Conservation (phyloP, 805 yeast species). For the Nematodospora valgi region DNA sequence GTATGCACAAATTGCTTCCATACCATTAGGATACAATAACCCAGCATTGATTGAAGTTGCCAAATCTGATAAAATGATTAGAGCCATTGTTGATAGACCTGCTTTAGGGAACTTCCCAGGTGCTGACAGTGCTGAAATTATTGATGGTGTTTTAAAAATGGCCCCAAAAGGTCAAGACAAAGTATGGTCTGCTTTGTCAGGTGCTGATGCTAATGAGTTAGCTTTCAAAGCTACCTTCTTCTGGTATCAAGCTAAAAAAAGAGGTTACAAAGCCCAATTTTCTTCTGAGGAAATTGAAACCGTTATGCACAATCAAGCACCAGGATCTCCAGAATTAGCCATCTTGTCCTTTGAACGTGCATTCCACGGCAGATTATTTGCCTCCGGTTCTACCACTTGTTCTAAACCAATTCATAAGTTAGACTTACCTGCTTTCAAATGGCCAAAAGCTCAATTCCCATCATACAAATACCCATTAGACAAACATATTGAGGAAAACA, state of each 20-base stretch:
- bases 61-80: conserved; percentile 62
- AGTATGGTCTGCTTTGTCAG: conserved; percentile 79
- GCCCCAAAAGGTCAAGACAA: conserved; percentile 78
- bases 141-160: conserved; percentile 47
- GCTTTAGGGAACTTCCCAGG: conserved; percentile 84
- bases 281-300: conserved; percentile 65
- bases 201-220: conserved; percentile 85
- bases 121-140: conserved; percentile 58
- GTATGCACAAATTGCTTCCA: conserved; percentile 82
- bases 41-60: conserved; percentile 71
- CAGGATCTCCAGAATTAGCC: conserved; percentile 86
- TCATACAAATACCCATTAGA: conserved; percentile 80
- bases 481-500: conserved; percentile 58
- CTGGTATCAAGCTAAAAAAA: conserved; percentile 66
- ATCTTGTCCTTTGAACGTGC: conserved; percentile 83
- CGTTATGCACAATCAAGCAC: conserved; percentile 77
- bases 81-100: conserved; percentile 78
- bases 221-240: conserved; percentile 88
- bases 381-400: conserved; percentile 85
- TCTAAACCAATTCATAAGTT: conserved; percentile 94
- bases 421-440: conserved; percentile 87
- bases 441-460: conserved; percentile 98
- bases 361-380: conserved; percentile 94
- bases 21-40: conserved; percentile 82
- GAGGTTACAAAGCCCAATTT: conserved; percentile 62